Evolutionary conservation across 148 eudicot genomes (phyloP).

Genomic region (Talinum fruticosum): DNA sequence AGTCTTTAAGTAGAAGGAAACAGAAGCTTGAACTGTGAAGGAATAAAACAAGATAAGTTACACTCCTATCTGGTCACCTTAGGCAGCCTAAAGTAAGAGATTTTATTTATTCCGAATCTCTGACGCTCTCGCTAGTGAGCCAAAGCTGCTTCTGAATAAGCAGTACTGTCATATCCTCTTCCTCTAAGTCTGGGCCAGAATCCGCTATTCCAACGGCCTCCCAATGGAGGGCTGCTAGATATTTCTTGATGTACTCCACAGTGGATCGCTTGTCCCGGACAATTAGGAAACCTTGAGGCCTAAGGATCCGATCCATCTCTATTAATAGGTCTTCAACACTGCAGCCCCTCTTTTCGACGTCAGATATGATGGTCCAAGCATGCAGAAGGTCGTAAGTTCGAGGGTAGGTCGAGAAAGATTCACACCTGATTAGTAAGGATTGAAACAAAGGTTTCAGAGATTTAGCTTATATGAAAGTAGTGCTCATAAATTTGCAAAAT

Average conservation of each 20-base stretch:
- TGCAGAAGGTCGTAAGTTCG: slow-evolving; percentile 49
- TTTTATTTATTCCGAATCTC: slow-evolving; percentile 21
- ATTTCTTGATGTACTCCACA: slow-evolving; percentile 33
- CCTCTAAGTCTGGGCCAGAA: slow-evolving; percentile 29
- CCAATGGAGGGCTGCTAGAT: slow-evolving; percentile 34
- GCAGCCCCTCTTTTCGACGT: slow-evolving; percentile 37
- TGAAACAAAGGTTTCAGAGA: background rate
- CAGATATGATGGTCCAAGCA: slow-evolving; percentile 39
- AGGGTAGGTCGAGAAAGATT: slow-evolving; percentile 45
- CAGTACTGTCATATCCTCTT: slow-evolving; percentile 29
- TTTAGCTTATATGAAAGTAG: background rate
- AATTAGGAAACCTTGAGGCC: slow-evolving; percentile 46
- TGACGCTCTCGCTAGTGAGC: slow-evolving; percentile 20
- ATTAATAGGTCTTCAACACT: slow-evolving; percentile 41
- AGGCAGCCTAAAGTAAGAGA: background rate
- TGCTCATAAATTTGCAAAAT: no score
- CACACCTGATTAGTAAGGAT: slow-evolving; percentile 32
- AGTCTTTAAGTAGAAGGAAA: background rate
- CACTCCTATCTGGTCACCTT: background rate
- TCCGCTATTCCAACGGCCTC: slow-evolving; percentile 31
- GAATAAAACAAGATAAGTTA: background rate
- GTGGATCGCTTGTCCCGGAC: slow-evolving; percentile 36
- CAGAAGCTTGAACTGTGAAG: background rate
- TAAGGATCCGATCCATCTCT: slow-evolving; percentile 46
- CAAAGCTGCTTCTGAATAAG: slow-evolving; percentile 39